Conservation (phyloP, 495 filamentous ascomycete genomes). For the Penicillium samsonianum region DNA sequence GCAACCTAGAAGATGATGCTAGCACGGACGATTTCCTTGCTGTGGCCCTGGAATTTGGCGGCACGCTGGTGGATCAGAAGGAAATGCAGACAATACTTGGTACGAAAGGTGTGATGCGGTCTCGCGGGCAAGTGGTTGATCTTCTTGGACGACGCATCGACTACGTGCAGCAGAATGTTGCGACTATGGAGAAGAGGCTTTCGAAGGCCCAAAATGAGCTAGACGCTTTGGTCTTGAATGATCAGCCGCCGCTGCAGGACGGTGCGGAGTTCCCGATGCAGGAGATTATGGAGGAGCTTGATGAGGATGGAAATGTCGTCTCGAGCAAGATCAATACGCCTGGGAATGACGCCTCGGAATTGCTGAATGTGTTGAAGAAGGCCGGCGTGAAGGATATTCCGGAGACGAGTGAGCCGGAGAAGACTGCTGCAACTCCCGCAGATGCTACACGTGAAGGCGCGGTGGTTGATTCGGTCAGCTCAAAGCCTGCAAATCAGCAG, state of each 20-base stretch:
- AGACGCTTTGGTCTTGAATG: constrained; percentile 44
- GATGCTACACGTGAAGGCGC: constrained; percentile 2
- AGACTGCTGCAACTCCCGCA: constrained; percentile 2
- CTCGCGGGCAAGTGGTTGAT: constrained; percentile 64
- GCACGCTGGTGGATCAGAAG: constrained; percentile 57
- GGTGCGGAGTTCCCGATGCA: constrained; percentile 63
- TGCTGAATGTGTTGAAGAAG: constrained; percentile 69
- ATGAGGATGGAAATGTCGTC: constrained; percentile 86
- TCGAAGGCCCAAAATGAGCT: constrained; percentile 68
- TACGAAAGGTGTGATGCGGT: constrained; percentile 33
- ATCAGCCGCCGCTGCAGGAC: constrained; percentile 25
- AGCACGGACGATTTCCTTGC: constrained; percentile 52
- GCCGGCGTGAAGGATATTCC: constrained; percentile 62
- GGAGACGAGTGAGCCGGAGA: constrained; percentile 20
- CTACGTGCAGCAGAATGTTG: constrained; percentile 82
- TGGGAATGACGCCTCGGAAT: constrained; percentile 58
- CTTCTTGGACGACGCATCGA: constrained; percentile 77
- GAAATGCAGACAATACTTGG: constrained; percentile 48
- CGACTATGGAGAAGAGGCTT: constrained; percentile 64
- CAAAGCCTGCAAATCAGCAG: not conserved
- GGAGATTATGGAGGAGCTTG: constrained; percentile 88
- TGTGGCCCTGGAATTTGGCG: constrained; percentile 51
- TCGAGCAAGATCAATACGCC: constrained; percentile 61
- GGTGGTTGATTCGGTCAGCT: not conserved
- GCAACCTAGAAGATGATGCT: constrained; percentile 51